These are phyloP conservation scores for Phaeolepiota aurea DNA, from an alignment of 768 basidiomycete genomes.

Conservation along the genomic window DNA sequence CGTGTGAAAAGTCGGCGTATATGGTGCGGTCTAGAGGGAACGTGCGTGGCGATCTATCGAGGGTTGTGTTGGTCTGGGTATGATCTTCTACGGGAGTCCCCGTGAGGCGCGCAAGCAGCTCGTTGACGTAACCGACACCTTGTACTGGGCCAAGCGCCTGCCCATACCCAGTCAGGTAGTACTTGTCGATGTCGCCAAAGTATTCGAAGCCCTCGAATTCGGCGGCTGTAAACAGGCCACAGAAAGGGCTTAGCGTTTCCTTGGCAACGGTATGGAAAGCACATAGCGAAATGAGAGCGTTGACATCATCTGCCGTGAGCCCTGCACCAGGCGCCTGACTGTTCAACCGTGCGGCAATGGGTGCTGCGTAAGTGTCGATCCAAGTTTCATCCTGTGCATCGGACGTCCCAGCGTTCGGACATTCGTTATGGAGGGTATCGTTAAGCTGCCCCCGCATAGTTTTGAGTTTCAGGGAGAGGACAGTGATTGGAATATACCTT, in stretches of 20 bases:
- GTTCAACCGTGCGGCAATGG: constrained; percentile 55
- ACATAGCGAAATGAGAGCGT: constrained; percentile 63
- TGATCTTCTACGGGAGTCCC: constrained; percentile 50
- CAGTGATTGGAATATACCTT: constrained; percentile 24
- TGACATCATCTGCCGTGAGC: constrained; percentile 44
- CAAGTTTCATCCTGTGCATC: constrained; percentile 40
- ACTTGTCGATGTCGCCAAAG: constrained; percentile 66
- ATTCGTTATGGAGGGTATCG: constrained; percentile 66
- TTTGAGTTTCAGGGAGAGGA: background rate
- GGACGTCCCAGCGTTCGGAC: constrained; percentile 44
- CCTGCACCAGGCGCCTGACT: constrained; percentile 52
- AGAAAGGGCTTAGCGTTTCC: constrained; percentile 53
- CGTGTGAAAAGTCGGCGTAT: constrained; percentile 81
- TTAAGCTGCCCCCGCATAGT: constrained; percentile 32
- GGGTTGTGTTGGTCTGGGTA: constrained; percentile 67
- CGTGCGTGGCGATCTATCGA: constrained; percentile 51
- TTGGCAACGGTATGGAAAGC: constrained; percentile 69
- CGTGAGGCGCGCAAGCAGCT: constrained; percentile 78
- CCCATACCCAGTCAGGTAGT: constrained; percentile 74
- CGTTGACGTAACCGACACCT: constrained; percentile 84
- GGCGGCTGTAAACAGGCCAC: constrained; percentile 52
- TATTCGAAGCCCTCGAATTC: constrained; percentile 70
- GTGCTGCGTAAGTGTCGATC: constrained; percentile 44
- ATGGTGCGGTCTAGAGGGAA: constrained; percentile 64
- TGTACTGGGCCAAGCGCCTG: constrained; percentile 64